Base-by-base conservation (phyloP, 2,329 filamentous ascomycete species). In the Pseudocercospora macadamiae region DNA sequence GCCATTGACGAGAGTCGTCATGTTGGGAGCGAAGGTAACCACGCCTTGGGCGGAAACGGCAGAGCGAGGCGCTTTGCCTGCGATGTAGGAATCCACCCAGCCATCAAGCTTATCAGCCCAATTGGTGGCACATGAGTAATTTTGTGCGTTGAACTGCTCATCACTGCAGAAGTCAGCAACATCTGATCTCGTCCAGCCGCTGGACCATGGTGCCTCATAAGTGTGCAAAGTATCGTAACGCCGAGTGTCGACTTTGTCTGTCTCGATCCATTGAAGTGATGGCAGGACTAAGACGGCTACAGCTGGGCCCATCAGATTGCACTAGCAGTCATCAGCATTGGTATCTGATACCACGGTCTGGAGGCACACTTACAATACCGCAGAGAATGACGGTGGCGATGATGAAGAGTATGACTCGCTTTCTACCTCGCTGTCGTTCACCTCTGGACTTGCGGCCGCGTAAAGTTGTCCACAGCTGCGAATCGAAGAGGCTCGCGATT, bases 221-320 rank as follows among this genome's bases (percentile, higher is more conserved):
- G 25, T 54, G 51, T 54, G 18, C 19, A 54, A 14, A 6, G 51
- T 44, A 23, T 30, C 51, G 25, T 45, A 42, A 14, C 18, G 25
- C 4, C 28, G 28, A 9, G 45, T 16, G 6, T 44, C 19, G 26
- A 23, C 12, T 23, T 30, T 3, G 14, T n/a, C n/a, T 25, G 45
- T 57, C 8, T 62, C 48, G 12, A 68, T 48, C 66, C 65, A 71
- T 25, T 68, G 64, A 9, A 70, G 54, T 7, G 61, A 65, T 3
- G 68, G 69, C 1, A 71, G 28, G 2, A 65, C 55, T 8, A 71
- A 45, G 0, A 70, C 68, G 8, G 69, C 68, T 10, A 62, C 60
- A 4, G 68, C 66, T 8, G 71, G 70, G 9, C 70, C 70, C 68
- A 73, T 73, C 3, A 73, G 55, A 36, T 71, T 73, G 51, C 66